Conservation (phyloP, 1,139 yeast genomes). For the Magnusiomyces ingens region DNA sequence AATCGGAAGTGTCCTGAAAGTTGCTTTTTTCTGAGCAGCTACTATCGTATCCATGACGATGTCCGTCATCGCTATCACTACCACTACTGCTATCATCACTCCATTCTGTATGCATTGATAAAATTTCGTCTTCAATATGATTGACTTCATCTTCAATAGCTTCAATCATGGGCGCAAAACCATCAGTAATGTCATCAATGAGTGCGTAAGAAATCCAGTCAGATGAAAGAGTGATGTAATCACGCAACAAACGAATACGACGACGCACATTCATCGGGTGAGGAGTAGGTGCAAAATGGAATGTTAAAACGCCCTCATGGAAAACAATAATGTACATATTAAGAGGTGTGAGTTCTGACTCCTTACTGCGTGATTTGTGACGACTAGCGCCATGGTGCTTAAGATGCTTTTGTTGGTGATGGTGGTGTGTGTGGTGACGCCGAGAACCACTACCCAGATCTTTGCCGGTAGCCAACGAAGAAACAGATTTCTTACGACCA, state of each 20-base stretch:
- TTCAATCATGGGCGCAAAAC: conserved; percentile 93
- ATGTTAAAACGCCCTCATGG: conserved; percentile 82
- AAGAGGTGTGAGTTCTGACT: conserved; percentile 67
- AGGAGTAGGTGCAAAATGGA: conserved; percentile 92
- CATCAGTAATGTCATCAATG: conserved; percentile 95
- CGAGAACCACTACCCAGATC: no score
- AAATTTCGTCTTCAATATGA: conserved; percentile 82
- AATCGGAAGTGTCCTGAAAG: no score
- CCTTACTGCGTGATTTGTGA: neutral
- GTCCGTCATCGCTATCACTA: conserved; percentile 36
- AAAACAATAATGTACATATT: conserved; percentile 91
- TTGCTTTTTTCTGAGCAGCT: no score
- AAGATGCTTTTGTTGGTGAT: conserved; percentile 13
- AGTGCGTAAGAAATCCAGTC: conserved; percentile 98
- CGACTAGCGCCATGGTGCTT: neutral
- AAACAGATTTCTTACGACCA: no score
- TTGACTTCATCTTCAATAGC: conserved; percentile 88
- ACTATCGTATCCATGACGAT: conserved; percentile 14
- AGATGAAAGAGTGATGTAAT: conserved; percentile 80
- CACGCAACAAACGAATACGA: conserved; percentile 79
- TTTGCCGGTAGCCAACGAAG: no score
- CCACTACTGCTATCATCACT: conserved; percentile 26
- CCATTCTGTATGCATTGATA: conserved; percentile 74
- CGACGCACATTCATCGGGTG: conserved; percentile 94
- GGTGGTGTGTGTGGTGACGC: neutral